Percentiles rank a stretch among this genome's conserved stretches.
phyloP scores from a whole-genome alignment of 805 yeast species.

The Suhomyces sp. region DNA sequence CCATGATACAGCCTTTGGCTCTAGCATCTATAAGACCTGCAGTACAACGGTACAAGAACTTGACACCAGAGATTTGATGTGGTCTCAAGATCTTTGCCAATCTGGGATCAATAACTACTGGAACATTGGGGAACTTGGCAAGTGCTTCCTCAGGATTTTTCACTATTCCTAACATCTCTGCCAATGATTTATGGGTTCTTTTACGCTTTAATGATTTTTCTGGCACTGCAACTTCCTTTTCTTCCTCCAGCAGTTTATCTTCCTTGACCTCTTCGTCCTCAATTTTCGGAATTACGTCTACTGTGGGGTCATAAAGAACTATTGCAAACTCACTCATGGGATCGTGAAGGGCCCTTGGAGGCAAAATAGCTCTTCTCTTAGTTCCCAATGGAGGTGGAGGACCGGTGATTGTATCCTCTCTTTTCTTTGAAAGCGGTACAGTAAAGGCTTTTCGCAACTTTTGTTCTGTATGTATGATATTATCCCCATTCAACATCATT shows the following conservation, averaged over 20 bases:
- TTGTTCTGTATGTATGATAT: conserved; percentile 31
- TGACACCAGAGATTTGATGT: conserved; percentile 94
- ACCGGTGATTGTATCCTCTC: conserved; percentile 29
- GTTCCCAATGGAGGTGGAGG: conserved; percentile 88
- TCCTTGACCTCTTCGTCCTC: conserved; percentile 19
- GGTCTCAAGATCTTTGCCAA: conserved; percentile 85
- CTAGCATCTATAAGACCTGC: conserved; percentile 79
- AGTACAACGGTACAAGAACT: conserved; percentile 86
- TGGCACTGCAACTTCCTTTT: conserved; percentile 11
- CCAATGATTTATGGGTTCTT: conserved; percentile 62
- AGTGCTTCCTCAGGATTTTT: conserved; percentile 48
- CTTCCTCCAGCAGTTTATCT: conserved; percentile 7
- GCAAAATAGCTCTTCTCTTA: conserved; percentile 60
- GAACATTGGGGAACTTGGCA: conserved; percentile 74
- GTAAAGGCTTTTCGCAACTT: conserved; percentile 49
- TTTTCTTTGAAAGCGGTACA: conserved; percentile 55
- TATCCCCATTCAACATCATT: conserved; percentile 44
- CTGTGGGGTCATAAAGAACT: conserved; percentile 92
- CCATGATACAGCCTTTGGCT: conserved; percentile 97
- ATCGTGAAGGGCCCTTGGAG: conserved; percentile 94
- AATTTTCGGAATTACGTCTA: conserved; percentile 52
- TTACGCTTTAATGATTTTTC: conserved; percentile 20
- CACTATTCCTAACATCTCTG: conserved; percentile 76
- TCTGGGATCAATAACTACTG: conserved; percentile 93
- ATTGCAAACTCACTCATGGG: conserved; percentile 92